Evolutionary conservation across 2,329 filamentous ascomycete genomes (phyloP).

Genomic region (Cladosporium phlei): DNA sequence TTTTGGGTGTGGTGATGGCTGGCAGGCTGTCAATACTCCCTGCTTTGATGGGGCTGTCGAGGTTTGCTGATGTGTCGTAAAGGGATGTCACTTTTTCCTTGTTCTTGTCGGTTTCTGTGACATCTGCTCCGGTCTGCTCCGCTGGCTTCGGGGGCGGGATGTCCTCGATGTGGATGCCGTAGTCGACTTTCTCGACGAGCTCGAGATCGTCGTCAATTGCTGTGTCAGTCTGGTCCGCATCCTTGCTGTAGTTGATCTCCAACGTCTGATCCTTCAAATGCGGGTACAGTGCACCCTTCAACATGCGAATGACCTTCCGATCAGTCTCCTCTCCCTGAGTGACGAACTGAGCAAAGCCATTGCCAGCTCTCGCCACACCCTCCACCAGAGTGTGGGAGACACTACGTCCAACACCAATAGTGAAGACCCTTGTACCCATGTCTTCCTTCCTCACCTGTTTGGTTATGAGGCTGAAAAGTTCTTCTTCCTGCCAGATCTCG

Average conservation of each 20-base stretch:
- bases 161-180: constrained; percentile 40
- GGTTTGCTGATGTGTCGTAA: constrained; percentile 50
- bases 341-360: constrained; percentile 59
- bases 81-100: constrained; percentile 50
- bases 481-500: constrained; percentile 47
- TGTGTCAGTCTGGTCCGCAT: constrained; percentile 19
- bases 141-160: constrained; percentile 5
- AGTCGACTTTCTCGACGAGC: constrained; percentile 55
- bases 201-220: constrained; percentile 54
- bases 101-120: too few relatives aligned
- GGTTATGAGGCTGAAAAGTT: constrained; percentile 47
- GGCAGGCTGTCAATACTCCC: constrained; percentile 44
- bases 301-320: constrained; percentile 66
- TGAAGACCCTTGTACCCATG: constrained; percentile 51
- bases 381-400: constrained; percentile 56
- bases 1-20: constrained; percentile 47
- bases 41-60: constrained; percentile 35
- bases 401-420: constrained; percentile 51
- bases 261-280: constrained; percentile 62
- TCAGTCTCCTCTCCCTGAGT: constrained; percentile 61
- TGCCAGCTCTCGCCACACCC: constrained; percentile 54
- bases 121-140: constrained; percentile 3
- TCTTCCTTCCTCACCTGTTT: constrained; percentile 37
- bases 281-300: constrained; percentile 64
- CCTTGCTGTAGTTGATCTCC: constrained; percentile 53